Percentiles rank a stretch among this genome's conserved stretches.
Conservation (phyloP, 2,329 filamentous ascomycete genomes). For the Trichoderma gracile region DNA sequence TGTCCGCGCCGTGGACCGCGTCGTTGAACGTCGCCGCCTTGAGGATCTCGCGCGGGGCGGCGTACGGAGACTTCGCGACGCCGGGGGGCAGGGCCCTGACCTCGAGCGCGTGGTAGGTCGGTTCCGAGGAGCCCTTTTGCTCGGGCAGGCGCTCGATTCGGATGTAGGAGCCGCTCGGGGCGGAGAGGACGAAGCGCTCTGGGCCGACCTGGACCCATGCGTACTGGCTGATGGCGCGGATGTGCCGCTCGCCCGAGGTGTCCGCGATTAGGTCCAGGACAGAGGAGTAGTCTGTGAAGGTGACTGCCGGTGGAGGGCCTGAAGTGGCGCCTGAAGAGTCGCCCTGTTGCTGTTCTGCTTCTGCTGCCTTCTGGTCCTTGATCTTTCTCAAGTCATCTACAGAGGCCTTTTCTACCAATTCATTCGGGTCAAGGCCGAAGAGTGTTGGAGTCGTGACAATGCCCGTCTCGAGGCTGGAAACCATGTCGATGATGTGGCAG, state of each 20-base stretch:
- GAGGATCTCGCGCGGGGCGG: conserved; percentile 68
- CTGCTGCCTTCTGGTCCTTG: conserved; percentile 52
- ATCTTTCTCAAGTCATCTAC: conserved; percentile 61
- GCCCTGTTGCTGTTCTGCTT: conserved; percentile 30
- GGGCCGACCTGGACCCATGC: conserved; percentile 81
- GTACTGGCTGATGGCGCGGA: conserved; percentile 71
- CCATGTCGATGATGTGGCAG: conserved; percentile 96
- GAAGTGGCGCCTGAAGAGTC: conserved; percentile 20
- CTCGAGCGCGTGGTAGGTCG: conserved; percentile 48
- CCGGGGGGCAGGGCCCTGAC: conserved; percentile 49
- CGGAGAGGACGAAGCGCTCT: conserved; percentile 69
- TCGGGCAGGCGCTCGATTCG: conserved; percentile 48
- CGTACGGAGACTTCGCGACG: conserved; percentile 60
- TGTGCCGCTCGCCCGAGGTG: conserved; percentile 73
- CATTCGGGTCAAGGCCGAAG: conserved; percentile 84
- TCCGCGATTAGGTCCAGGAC: conserved; percentile 90
- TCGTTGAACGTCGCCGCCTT: conserved; percentile 66
- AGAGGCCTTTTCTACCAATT: conserved; percentile 69
- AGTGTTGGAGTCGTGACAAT: conserved; percentile 89
- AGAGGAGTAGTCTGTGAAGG: conserved; percentile 87
- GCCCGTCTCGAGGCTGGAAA: conserved; percentile 78
- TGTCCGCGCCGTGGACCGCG: conserved; percentile 84
- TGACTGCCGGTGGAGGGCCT: conserved; percentile 51
- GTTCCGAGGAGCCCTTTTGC: conserved; percentile 31
- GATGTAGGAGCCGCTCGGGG: conserved; percentile 62